Conservation (phyloP, 495 filamentous ascomycete species). For the Talaromyces nanjingensis region DNA sequence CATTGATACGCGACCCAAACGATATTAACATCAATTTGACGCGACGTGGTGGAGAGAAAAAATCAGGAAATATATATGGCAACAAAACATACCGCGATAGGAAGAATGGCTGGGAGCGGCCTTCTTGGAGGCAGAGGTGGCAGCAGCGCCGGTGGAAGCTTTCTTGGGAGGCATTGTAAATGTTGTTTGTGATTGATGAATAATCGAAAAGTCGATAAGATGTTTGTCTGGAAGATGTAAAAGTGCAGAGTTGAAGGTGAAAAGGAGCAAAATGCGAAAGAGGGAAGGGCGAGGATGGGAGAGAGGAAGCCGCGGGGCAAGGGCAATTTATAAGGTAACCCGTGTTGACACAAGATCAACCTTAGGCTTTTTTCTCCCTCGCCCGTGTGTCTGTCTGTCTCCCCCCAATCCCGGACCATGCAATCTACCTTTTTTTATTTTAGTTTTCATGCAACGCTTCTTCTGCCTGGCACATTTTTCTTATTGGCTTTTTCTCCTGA, state of each 20-base stretch:
- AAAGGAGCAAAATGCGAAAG: slow-evolving; percentile 19
- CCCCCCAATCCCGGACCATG: background rate
- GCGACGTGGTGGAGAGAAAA: slow-evolving; percentile 30
- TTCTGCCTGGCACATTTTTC: background rate
- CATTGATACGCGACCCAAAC: slow-evolving; percentile 36
- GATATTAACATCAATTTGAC: slow-evolving; percentile 15
- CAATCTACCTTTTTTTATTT: background rate
- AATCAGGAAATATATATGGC: slow-evolving; percentile 28
- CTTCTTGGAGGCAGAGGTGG: slow-evolving; percentile 32
- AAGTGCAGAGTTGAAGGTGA: slow-evolving; percentile 17
- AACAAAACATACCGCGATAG: slow-evolving; percentile 49
- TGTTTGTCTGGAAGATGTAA: slow-evolving; percentile 9
- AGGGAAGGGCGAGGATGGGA: slow-evolving; percentile 29
- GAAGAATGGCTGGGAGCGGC: slow-evolving; percentile 44
- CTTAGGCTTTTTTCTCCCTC: background rate
- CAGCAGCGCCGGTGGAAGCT: slow-evolving; percentile 30
- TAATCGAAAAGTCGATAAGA: slow-evolving; percentile 3
- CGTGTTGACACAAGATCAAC: slow-evolving; percentile 41
- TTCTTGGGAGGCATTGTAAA: slow-evolving; percentile 49
- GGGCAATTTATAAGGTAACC: slow-evolving; percentile 44
- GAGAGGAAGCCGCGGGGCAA: slow-evolving; percentile 40
- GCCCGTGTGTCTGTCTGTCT: background rate
- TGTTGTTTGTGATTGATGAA: slow-evolving; percentile 11
- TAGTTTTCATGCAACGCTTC: background rate
- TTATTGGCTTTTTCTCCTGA: background rate